phyloP scores from a whole-genome alignment of 164 flowering plant species.

The Vitis amurensis region DNA sequence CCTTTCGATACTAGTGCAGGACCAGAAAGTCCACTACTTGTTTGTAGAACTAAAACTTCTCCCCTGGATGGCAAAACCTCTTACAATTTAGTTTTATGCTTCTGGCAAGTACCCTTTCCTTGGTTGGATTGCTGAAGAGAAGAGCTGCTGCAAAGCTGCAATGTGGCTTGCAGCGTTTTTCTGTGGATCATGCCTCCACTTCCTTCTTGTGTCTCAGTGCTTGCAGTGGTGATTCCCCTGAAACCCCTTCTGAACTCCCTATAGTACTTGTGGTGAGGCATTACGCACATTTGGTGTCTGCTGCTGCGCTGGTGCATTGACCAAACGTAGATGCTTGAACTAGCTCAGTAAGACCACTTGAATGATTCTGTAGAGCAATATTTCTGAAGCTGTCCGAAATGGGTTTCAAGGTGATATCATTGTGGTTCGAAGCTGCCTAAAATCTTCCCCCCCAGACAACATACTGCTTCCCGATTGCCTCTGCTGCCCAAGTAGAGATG shows the following conservation, averaged over 20 bases:
- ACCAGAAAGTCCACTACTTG: too few relatives aligned
- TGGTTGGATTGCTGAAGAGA: conserved; percentile 94
- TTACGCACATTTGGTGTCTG: conserved; percentile 26
- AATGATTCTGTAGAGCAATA: conserved; percentile 24
- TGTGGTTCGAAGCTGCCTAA: conserved; percentile 24
- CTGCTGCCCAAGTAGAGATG: conserved; percentile 63
- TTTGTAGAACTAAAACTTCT: too few relatives aligned
- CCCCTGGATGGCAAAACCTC: too few relatives aligned
- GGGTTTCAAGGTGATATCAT: conserved; percentile 26
- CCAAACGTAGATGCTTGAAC: conserved; percentile 33
- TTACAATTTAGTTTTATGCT: too few relatives aligned
- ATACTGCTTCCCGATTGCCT: conserved; percentile 31
- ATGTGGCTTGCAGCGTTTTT: conserved; percentile 89
- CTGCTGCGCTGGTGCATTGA: conserved; percentile 43
- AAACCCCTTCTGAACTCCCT: conserved; percentile 30
- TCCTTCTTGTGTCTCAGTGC: conserved; percentile 38
- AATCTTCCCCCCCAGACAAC: conserved; percentile 26
- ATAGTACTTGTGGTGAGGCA: conserved; percentile 25
- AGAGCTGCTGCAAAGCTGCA: conserved; percentile 94
- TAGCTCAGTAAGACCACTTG: conserved; percentile 31
- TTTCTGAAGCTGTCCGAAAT: conserved; percentile 21
- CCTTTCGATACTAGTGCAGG: too few relatives aligned
- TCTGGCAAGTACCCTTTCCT: conserved; percentile 41
- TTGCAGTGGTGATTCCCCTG: conserved; percentile 35
- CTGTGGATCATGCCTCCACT: conserved; percentile 71